Evolutionary conservation across 2,329 filamentous ascomycete genomes (phyloP).

Genomic region (Epichloe baconii): DNA sequence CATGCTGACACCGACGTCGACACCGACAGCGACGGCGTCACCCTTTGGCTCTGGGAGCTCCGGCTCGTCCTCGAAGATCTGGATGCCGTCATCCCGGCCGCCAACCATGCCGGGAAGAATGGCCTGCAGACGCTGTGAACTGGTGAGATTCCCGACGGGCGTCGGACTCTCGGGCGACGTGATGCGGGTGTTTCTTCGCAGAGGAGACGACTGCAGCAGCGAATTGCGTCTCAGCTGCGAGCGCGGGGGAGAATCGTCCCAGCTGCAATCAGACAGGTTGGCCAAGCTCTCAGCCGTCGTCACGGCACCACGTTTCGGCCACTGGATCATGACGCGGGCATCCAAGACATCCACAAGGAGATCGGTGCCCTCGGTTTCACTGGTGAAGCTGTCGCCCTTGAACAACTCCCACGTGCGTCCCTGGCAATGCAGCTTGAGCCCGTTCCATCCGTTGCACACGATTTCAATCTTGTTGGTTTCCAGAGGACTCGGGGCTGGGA

Average conservation of each 20-base stretch:
- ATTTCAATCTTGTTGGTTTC: conserved; percentile 74
- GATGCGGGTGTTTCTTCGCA: conserved; percentile 44
- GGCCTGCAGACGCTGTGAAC: conserved; percentile 32
- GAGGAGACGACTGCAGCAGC: conserved; percentile 46
- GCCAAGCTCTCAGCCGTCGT: conserved; percentile 27
- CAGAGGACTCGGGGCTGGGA: conserved; percentile 52
- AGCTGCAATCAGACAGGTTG: conserved; percentile 52
- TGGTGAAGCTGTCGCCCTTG: conserved; percentile 83
- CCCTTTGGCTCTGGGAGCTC: conserved; percentile 24
- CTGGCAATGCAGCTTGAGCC: conserved; percentile 82
- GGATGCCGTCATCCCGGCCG: conserved; percentile 31
- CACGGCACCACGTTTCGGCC: conserved; percentile 51
- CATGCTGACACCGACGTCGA: conserved; percentile 29
- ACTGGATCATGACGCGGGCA: conserved; percentile 75
- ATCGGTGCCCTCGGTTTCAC: conserved; percentile 74
- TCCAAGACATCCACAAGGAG: conserved; percentile 96
- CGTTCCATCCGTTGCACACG: conserved; percentile 91
- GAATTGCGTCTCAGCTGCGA: conserved; percentile 18
- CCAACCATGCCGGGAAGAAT: conserved; percentile 24
- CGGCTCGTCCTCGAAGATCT: conserved; percentile 61
- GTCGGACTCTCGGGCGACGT: conserved; percentile 63
- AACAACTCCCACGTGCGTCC: conserved; percentile 72
- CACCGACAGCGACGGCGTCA: conserved; percentile 12
- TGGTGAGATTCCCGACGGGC: conserved; percentile 24
- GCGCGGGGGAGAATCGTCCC: conserved; percentile 48